Percentiles rank a stretch among this genome's conserved stretches.
These are phyloP conservation scores for Daldinia eschscholtzii DNA, from an alignment of 2,329 filamentous ascomycete species.

Conservation along the genomic window DNA sequence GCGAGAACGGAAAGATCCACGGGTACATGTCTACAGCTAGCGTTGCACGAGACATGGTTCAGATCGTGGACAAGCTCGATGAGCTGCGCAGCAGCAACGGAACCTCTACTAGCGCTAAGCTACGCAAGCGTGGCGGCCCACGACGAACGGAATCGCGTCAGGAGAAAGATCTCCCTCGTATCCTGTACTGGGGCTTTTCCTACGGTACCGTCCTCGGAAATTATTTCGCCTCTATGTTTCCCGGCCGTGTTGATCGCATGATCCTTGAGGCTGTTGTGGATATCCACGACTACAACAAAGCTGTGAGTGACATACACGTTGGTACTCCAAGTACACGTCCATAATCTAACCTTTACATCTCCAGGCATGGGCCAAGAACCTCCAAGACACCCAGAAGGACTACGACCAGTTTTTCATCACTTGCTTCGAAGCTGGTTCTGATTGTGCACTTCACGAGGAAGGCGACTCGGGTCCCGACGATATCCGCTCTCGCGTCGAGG, in stretches of 20 bases:
- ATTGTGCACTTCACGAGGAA: constrained; percentile 50
- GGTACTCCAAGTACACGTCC: not conserved
- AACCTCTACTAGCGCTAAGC: not conserved
- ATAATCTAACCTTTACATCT: constrained; percentile 15
- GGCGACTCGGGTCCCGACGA: constrained; percentile 49
- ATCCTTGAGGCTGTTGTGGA: constrained; percentile 58
- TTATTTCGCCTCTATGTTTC: constrained; percentile 60
- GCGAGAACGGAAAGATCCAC: constrained; percentile 51
- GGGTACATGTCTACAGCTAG: constrained; percentile 55
- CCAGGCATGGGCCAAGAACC: constrained; percentile 54
- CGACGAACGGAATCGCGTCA: constrained; percentile 10
- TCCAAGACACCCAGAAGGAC: constrained; percentile 55
- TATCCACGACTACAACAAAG: constrained; percentile 54
- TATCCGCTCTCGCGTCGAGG: constrained; percentile 53
- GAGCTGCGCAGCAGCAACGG: constrained; percentile 46
- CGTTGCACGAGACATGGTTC: constrained; percentile 60
- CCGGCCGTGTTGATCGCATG: constrained; percentile 57
- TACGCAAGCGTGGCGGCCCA: constrained; percentile 5
- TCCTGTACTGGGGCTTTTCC: constrained; percentile 64
- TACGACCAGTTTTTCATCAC: constrained; percentile 53
- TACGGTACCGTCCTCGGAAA: constrained; percentile 62
- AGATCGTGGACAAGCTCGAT: constrained; percentile 58
- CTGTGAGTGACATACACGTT: constrained; percentile 44
- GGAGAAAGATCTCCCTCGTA: constrained; percentile 30
- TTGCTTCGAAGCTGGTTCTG: constrained; percentile 52